Percentiles rank a stretch among this genome's conserved stretches.
These are phyloP conservation scores for Isoetes taiwanensis DNA, from an alignment of 75 land plant species.

Conservation along the genomic window DNA sequence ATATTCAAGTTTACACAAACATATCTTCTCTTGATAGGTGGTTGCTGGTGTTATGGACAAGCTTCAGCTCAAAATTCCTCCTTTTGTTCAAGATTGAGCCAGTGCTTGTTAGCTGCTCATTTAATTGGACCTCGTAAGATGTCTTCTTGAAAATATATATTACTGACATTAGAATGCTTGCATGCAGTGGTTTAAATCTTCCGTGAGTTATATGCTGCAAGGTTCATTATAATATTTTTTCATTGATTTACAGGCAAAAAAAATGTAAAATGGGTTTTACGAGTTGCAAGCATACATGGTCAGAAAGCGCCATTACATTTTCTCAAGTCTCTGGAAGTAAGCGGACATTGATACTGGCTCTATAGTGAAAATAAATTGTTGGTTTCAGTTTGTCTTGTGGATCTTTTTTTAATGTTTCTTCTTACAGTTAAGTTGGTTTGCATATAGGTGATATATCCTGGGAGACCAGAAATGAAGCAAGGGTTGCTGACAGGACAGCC, in stretches of 20 bases:
- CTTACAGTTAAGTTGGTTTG: background rate
- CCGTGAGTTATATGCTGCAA: background rate
- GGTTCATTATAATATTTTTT: background rate
- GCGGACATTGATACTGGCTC: background rate
- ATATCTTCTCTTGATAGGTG: conserved; percentile 32
- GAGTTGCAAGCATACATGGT: conserved; percentile 62
- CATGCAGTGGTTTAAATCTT: background rate
- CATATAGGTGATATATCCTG: conserved; percentile 49
- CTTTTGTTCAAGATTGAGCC: conserved; percentile 74
- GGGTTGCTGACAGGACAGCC: conserved; percentile 39
- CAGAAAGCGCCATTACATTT: conserved; percentile 53
- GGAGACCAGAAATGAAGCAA: conserved; percentile 37
- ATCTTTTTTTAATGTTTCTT: background rate
- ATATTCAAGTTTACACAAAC: background rate
- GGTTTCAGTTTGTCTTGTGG: background rate
- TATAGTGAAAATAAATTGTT: background rate
- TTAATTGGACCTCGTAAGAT: background rate
- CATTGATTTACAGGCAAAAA: conserved; percentile 35
- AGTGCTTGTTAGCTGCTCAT: conserved; percentile 31
- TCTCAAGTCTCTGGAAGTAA: conserved; percentile 67
- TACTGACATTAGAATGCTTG: conserved; percentile 29
- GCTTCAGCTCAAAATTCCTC: conserved; percentile 51
- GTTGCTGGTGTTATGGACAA: conserved; percentile 63
- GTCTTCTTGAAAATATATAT: conserved; percentile 10
- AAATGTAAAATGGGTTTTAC: conserved; percentile 57